Percentiles rank a stretch among this genome's conserved stretches.
Evolutionary conservation across 495 filamentous ascomycete species (phyloP).

Genomic region (Xylaria longipes): DNA sequence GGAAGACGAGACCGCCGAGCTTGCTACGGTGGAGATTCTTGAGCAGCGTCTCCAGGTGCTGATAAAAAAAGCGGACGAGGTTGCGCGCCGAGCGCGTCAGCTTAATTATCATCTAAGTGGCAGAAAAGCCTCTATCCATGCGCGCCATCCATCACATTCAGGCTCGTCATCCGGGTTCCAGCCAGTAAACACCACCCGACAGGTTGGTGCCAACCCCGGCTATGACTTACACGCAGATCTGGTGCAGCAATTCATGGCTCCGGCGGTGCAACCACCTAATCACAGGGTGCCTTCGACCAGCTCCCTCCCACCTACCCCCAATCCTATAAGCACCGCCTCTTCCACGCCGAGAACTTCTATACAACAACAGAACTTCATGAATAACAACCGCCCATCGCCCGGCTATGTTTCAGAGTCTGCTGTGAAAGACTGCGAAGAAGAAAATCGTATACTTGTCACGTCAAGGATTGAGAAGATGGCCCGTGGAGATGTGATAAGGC

Average conservation of each 20-base stretch:
- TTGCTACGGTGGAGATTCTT: constrained; percentile 82
- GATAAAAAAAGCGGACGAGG: constrained; percentile 78
- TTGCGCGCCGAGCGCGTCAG: constrained; percentile 79
- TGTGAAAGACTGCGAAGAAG: constrained; percentile 36
- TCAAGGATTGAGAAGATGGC: constrained; percentile 75
- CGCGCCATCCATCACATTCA: constrained; percentile 40
- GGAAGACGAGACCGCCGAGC: constrained; percentile 85
- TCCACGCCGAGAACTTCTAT: constrained; percentile 39
- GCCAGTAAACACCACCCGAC: constrained; percentile 33
- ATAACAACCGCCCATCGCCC: constrained; percentile 39
- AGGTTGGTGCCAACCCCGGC: constrained; percentile 35
- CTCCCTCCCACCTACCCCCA: constrained; percentile 41
- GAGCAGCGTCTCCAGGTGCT: constrained; percentile 76
- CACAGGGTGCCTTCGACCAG: constrained; percentile 36
- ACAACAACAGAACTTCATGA: constrained; percentile 34
- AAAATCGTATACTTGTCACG: constrained; percentile 68
- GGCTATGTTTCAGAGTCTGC: constrained; percentile 34
- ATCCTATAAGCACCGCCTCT: constrained; percentile 35
- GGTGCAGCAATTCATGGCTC: constrained; percentile 49
- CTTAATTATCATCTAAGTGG: constrained; percentile 82
- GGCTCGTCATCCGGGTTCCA: constrained; percentile 35
- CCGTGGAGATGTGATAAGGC: constrained; percentile 73
- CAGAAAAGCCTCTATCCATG: constrained; percentile 69
- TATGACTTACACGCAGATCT: constrained; percentile 51
- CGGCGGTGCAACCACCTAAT: constrained; percentile 29